Evolutionary conservation across 225 moss, liverwort and hornwort species (phyloP).

Genomic region (Bryum argenteum): DNA sequence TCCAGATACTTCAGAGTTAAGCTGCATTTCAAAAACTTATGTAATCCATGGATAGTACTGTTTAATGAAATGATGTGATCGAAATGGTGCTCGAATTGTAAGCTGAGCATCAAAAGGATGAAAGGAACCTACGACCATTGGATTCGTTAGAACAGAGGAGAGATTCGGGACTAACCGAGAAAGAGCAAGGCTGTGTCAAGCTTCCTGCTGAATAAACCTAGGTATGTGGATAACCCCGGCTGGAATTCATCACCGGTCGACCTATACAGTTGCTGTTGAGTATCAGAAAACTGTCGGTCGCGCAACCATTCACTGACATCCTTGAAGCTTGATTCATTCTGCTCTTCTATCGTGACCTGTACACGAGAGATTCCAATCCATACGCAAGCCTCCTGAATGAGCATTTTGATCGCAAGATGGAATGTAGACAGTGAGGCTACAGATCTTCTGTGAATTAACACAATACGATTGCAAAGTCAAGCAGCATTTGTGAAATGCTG

Average conservation of each 20-base stretch:
- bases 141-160: conserved; percentile 6
- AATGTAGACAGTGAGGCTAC: too few species aligned
- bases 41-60: too few species aligned
- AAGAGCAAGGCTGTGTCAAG: conserved; percentile 87
- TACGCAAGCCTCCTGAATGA: background rate
- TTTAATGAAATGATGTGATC: too few species aligned
- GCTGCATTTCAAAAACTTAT: too few species aligned
- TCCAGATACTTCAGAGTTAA: too few species aligned
- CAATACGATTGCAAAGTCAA: too few species aligned
- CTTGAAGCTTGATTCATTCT: conserved; percentile 72
- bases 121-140: background rate
- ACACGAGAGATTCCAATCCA: conserved; percentile 13
- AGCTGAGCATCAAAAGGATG: too few species aligned
- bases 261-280: conserved; percentile 68
- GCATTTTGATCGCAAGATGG: background rate
- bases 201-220: conserved; percentile 67
- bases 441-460: too few species aligned
- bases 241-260: conserved; percentile 43
- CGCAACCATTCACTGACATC: conserved; percentile 83
- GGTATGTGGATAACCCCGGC: conserved; percentile 28
- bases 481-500: too few species aligned
- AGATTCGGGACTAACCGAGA: conserved; percentile 62
- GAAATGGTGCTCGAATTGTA: too few species aligned
- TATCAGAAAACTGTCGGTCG: conserved; percentile 75
- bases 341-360: conserved; percentile 82